phyloP scores from a whole-genome alignment of 345 rosid genomes.

The Camelina sativa region DNA sequence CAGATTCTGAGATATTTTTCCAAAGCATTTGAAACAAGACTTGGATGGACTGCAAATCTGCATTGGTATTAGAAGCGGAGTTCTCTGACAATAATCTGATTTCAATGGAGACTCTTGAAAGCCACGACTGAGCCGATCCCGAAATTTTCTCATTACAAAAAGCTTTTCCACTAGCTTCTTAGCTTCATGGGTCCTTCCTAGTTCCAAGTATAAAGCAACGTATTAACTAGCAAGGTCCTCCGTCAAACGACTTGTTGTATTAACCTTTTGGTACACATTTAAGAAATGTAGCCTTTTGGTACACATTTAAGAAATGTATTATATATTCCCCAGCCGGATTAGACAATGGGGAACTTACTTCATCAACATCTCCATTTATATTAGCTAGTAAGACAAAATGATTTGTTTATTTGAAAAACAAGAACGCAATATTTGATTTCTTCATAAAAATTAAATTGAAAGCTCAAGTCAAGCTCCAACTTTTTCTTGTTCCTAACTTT shows the following conservation, averaged over 20 bases:
- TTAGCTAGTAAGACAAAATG: neutral
- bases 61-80: conserved; percentile 17
- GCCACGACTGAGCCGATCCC: conserved; percentile 59
- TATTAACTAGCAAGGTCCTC: conserved; percentile 69
- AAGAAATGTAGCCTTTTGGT: too few relatives aligned
- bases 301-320: conserved; percentile 53
- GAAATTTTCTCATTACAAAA: too few relatives aligned
- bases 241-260: conserved; percentile 54
- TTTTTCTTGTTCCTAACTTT: conserved; percentile 8
- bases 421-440: conserved; percentile 10
- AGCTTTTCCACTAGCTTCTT: conserved; percentile 45
- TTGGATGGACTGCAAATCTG: conserved; percentile 54
- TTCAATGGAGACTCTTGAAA: conserved; percentile 64
- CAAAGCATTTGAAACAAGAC: conserved; percentile 56
- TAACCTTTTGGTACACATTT: conserved; percentile 71
- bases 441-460: conserved; percentile 2
- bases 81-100: conserved; percentile 36
- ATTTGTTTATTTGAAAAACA: conserved; percentile 7
- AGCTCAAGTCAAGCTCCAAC: conserved; percentile 38
- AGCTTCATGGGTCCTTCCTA: conserved; percentile 65
- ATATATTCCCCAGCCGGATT: conserved; percentile 40
- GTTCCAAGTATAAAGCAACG: conserved; percentile 59
- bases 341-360: conserved; percentile 30
- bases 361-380: conserved; percentile 20
- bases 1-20: conserved; percentile 61